Percentiles rank a stretch among this genome's conserved stretches.
Evolutionary conservation across 228 moss, liverwort and hornwort genomes (phyloP).

Genomic region (Sphagnum magellanicum): DNA sequence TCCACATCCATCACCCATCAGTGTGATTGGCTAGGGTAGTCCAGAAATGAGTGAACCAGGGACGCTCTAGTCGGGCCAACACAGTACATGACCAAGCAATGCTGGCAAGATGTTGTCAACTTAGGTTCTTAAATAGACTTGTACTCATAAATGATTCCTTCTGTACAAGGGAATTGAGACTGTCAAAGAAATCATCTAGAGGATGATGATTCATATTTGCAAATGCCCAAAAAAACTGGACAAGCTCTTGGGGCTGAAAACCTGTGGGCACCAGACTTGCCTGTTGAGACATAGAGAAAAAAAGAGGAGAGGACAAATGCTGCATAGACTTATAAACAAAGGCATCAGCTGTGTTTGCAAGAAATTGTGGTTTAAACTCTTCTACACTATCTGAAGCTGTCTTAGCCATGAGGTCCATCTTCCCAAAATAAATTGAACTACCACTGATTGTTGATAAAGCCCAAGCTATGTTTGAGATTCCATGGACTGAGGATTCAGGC

Average conservation of each 20-base stretch:
- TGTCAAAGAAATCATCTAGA: constrained; percentile 42
- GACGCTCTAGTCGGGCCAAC: constrained; percentile 46
- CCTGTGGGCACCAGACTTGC: constrained; percentile 24
- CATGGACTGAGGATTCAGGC: constrained; percentile 59
- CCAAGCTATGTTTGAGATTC: constrained; percentile 83
- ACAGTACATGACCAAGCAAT: constrained; percentile 92
- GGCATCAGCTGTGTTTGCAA: constrained; percentile 78
- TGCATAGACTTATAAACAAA: constrained; percentile 64
- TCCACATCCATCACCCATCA: constrained; percentile 4
- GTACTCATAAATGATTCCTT: constrained; percentile 11
- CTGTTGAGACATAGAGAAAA: constrained; percentile 41
- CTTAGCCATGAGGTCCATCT: constrained; percentile 61
- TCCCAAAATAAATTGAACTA: constrained; percentile 44
- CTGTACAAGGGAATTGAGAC: constrained; percentile 26
- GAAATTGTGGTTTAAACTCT: constrained; percentile 66
- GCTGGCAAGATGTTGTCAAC: constrained; percentile 66
- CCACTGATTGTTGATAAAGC: constrained; percentile 84
- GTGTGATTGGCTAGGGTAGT: constrained; percentile 21
- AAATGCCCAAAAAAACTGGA: constrained; percentile 91
- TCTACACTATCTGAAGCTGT: constrained; percentile 34
- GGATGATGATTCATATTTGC: constrained; percentile 55
- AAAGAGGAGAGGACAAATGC: constrained; percentile 50
- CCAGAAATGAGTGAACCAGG: constrained; percentile 62
- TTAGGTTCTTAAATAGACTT: constrained; percentile 35
- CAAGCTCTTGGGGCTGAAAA: constrained; percentile 75